Evolutionary conservation across 2,329 filamentous ascomycete species (phyloP), one percentile per base, ranked within the genome.

Genomic region (Claviceps sorghi): DNA sequence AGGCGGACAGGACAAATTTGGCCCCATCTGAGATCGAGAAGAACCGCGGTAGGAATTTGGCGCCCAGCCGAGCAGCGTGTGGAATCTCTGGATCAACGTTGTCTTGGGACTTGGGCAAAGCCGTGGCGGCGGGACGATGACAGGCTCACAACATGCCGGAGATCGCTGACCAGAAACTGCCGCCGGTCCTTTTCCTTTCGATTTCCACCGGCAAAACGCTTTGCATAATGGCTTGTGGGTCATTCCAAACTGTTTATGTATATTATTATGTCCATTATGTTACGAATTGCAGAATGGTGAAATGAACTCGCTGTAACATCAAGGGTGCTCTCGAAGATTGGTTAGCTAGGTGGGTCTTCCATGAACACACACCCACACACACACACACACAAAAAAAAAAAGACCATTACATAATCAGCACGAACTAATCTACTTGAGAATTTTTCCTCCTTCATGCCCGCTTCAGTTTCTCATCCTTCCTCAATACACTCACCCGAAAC

Each of bases 391-490:
- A 40, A 40, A 26, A 29, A 41, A 41, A 49, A 41, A 1, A 13
- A 49, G 2, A 9, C 8, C 21, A 44, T 52, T 52, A 52, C 51
- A 49, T 52, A 49, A 52, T 38, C 50, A 49, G 21, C 40, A 13
- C 4, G 21, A 6, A 30, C 38, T 36, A 11, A 32, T 29, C 5
- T 38, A 19, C 15, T 7, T 4, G 22, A 1, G 29, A 53, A 53
- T 17, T 42, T 53, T 49, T 52, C 22, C 46, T 8, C 15, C 2
- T 3, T 13, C 4, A 46, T 52, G 22, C 46, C 11, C 15, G 2
- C 2, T 9, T 4, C 36, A 38, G 7, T 30, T 32, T 2, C 29
- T 30, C 1, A 30, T 29, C 26, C 26, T n/a, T 52, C 32, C 36
- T 15, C 17, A 2, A 38, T 29, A 41, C 48, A 42, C 32, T 36